A percentile compares a stretch with the other conserved stretches of the same genome.
These are phyloP conservation scores for Suillus placidus DNA, from an alignment of 768 basidiomycete species.

Conservation along the genomic window DNA sequence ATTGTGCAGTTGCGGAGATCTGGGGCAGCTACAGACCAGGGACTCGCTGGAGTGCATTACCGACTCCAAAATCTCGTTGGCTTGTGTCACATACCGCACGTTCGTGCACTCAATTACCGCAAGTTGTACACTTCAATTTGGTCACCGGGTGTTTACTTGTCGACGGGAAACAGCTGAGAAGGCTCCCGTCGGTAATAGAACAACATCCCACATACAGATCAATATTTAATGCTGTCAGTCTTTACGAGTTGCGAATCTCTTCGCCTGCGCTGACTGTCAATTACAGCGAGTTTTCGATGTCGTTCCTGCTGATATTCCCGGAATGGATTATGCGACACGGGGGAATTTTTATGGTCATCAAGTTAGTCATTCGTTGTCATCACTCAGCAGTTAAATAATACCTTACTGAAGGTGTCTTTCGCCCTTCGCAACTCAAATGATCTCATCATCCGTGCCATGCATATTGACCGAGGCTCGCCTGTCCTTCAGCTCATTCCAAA, in stretches of 20 bases:
- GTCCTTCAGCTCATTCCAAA: slow-evolving; percentile 28
- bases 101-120: slow-evolving; percentile 16
- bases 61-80: slow-evolving; percentile 24
- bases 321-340: slow-evolving; percentile 30
- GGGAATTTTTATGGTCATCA: slow-evolving; percentile 19
- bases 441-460: slow-evolving; percentile 24
- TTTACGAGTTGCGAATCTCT: not conserved
- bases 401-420: slow-evolving; percentile 27
- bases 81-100: slow-evolving; percentile 21
- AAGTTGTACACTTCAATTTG: slow-evolving; percentile 25
- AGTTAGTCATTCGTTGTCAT: slow-evolving; percentile 13
- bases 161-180: slow-evolving; percentile 27
- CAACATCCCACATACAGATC: slow-evolving; percentile 22
- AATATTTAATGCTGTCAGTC: slow-evolving; percentile 26
- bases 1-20: slow-evolving; percentile 21
- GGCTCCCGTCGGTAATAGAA: slow-evolving; percentile 24
- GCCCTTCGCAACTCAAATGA: slow-evolving; percentile 15
- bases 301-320: slow-evolving; percentile 25
- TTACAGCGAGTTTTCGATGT: slow-evolving; percentile 25
- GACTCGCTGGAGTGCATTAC: slow-evolving; percentile 23
- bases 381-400: no score
- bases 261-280: slow-evolving; percentile 8
- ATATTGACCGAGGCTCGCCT: not conserved
- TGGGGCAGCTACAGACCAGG: slow-evolving; percentile 30
- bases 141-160: slow-evolving; percentile 31